phyloP scores from a whole-genome alignment of 1,284 basidiomycete genomes.

The Volvariella volvacea region DNA sequence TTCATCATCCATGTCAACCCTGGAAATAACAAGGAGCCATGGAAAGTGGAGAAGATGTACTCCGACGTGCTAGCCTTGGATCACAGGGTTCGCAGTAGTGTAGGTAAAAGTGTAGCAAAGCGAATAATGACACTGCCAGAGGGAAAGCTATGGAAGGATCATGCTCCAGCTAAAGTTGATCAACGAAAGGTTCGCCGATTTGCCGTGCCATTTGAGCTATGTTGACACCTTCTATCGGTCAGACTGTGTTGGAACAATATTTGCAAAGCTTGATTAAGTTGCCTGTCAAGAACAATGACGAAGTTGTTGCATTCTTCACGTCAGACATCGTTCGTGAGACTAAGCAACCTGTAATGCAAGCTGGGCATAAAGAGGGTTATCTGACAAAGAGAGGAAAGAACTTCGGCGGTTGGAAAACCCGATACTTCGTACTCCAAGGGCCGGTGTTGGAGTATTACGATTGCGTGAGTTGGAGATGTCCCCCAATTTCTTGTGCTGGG shows the following conservation, averaged over 20 bases:
- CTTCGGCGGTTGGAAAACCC: constrained; percentile 94
- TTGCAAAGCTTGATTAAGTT: constrained; percentile 81
- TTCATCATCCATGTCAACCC: constrained; percentile 71
- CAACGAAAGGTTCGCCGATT: constrained; percentile 70
- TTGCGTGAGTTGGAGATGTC: constrained; percentile 52
- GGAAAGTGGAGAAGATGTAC: constrained; percentile 94
- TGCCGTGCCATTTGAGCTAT: constrained; percentile 10
- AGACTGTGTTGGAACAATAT: constrained; percentile 83
- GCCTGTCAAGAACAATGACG: constrained; percentile 83
- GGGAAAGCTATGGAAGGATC: constrained; percentile 91
- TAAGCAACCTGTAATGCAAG: constrained; percentile 68
- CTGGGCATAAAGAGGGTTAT: constrained; percentile 92
- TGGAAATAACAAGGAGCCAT: constrained; percentile 61
- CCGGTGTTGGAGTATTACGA: constrained; percentile 92
- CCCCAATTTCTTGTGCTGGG: constrained; percentile 3
- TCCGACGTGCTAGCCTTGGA: constrained; percentile 87
- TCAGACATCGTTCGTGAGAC: constrained; percentile 78
- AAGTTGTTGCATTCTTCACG: constrained; percentile 89
- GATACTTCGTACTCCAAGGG: constrained; percentile 89
- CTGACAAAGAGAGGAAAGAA: constrained; percentile 96
- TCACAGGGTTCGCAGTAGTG: constrained; percentile 54
- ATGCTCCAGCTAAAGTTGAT: constrained; percentile 94
- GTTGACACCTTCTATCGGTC: constrained; percentile 8
- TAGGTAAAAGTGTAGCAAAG: constrained; percentile 67
- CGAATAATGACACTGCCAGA: constrained; percentile 83